Evolutionary conservation across 1,139 yeast species (phyloP), one percentile per base, ranked within the genome.

Genomic region (Sugiyamaella neomexicana): DNA sequence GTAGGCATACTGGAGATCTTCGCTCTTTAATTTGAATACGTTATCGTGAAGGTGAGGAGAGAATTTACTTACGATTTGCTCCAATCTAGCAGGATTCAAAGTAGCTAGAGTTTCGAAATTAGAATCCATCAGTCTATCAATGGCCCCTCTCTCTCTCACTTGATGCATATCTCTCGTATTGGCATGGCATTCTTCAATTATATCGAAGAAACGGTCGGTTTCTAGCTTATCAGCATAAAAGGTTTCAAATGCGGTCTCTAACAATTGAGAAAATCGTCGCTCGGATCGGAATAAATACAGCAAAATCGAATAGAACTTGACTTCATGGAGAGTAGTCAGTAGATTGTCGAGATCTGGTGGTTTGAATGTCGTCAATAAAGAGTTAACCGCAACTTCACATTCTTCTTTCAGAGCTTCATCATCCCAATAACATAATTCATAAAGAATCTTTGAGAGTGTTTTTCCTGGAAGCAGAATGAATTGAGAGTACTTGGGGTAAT

Each of bases 401-500:
- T 88, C 95, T 42, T 75, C 78, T 48, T 74, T 75, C 39, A 75
- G 63, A 2, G 45, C 34, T 56, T 54, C 62, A 1, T 71, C 71
- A 13, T 73, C 72, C 2, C 70, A 65, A n/a, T 72, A 63, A 60
- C 90, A 83, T 34, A 89, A 71, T 10, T 70, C 72, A 2, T 75
- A 72, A 23, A 87, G 71, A 4, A 86, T 72, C 6, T 70, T 67
- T 3, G 77, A 75, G 42, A 86, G 67, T 1, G 74, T 71, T 3
- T 82, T 75, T 50, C 85, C 91, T 0, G 91, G 80, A 1, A 89
- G 71, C 41, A 88, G 74, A 12, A 90, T 76, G 60, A 86, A 89
- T 68, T 90, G 97, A 2, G 82, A 75, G 65, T 86, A 90, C 67
- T 89, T 89, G 2, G 96, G 84, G 58, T 84, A 82, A 65, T 87